Percentiles rank a stretch among this genome's conserved stretches.
These are phyloP conservation scores for Isoetes engelmannii DNA, from an alignment of 83 land plant genomes.

Conservation along the genomic window DNA sequence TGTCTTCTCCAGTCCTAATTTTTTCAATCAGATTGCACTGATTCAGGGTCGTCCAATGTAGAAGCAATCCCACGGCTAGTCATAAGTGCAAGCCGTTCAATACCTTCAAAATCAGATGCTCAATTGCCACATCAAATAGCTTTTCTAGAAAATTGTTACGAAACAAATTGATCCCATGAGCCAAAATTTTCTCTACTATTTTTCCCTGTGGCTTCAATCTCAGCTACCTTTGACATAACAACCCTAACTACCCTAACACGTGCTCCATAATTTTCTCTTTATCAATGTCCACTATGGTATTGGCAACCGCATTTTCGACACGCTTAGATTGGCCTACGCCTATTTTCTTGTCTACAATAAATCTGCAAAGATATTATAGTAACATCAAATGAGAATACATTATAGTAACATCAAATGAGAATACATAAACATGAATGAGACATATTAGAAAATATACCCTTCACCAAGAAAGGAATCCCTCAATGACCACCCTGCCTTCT, in stretches of 20 bases:
- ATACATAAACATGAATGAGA: background rate
- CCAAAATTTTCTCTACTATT: slow-evolving; percentile 80
- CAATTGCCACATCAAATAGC: slow-evolving; percentile 99
- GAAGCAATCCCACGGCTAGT: slow-evolving; percentile 98
- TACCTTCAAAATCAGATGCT: slow-evolving; percentile 99
- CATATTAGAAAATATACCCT: slow-evolving; percentile 41
- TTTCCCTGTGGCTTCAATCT: slow-evolving; percentile 84
- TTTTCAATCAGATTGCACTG: slow-evolving; percentile 98
- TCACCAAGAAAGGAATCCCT: slow-evolving; percentile 93
- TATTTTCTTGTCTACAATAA: slow-evolving; percentile 94
- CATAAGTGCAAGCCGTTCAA: slow-evolving; percentile 85
- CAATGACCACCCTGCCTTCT: slow-evolving; percentile 91
- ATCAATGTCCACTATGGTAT: slow-evolving; percentile 97
- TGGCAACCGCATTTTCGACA: slow-evolving; percentile 96
- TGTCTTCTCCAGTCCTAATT: slow-evolving; percentile 98
- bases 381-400: background rate
- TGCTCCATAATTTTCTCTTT: slow-evolving; percentile 97
- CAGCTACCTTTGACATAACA: slow-evolving; percentile 75
- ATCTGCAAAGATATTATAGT: no score
- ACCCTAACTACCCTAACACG: slow-evolving; percentile 87
- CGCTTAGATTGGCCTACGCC: slow-evolving; percentile 96
- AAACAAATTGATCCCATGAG: slow-evolving; percentile 93
- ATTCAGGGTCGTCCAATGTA: slow-evolving; percentile 89
- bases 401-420: background rate
- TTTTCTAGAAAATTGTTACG: slow-evolving; percentile 93